phyloP scores from a whole-genome alignment of 495 filamentous ascomycete genomes.

The Sabuloglossum arenarium region DNA sequence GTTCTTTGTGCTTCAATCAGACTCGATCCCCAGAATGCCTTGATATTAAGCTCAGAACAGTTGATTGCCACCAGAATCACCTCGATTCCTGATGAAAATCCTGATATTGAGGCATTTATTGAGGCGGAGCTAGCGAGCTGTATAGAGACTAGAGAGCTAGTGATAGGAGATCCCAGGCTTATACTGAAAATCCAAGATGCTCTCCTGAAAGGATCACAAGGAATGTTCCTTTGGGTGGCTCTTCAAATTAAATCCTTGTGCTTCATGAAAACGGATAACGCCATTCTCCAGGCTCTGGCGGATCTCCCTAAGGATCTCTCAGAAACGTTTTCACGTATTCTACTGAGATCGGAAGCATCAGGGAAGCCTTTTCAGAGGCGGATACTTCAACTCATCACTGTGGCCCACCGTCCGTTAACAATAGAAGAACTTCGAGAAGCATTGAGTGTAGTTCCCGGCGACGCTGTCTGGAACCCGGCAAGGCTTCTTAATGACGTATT shows the following conservation, averaged over 20 bases:
- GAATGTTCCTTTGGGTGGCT: constrained; percentile 28
- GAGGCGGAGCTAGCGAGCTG: constrained; percentile 15
- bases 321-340: constrained; percentile 21
- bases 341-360: constrained; percentile 12
- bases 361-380: constrained; percentile 10
- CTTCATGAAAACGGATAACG: constrained; percentile 19
- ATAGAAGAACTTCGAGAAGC: constrained; percentile 24
- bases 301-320: constrained; percentile 22
- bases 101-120: constrained; percentile 22
- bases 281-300: constrained; percentile 18
- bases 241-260: constrained; percentile 23
- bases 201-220: constrained; percentile 16
- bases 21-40: constrained; percentile 11
- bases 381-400: constrained; percentile 17
- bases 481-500: constrained; percentile 19
- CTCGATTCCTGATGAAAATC: constrained; percentile 19
- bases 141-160: constrained; percentile 15
- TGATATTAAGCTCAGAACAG: constrained; percentile 6
- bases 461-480: constrained; percentile 17
- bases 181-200: constrained; percentile 18
- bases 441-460: constrained; percentile 19
- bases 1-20: constrained; percentile 17
- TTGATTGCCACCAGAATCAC: constrained; percentile 8
- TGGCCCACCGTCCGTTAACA: constrained; percentile 18
- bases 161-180: constrained; percentile 17